A percentile compares a stretch with the other conserved stretches of the same genome.
These are phyloP conservation scores for Lodderomyces elongisporus DNA, from an alignment of 1,139 yeast species.

Conservation along the genomic window DNA sequence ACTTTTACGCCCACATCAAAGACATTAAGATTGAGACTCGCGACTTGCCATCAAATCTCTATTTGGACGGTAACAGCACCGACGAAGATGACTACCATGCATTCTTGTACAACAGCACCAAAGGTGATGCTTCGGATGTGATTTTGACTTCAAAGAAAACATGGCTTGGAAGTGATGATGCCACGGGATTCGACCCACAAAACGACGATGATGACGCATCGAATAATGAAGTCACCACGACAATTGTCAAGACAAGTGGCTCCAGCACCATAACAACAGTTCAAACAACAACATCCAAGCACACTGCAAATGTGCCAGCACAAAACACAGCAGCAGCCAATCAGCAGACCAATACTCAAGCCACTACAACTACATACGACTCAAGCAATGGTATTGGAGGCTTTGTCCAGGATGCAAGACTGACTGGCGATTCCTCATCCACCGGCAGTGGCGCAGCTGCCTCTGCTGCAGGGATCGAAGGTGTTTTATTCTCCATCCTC, in stretches of 20 bases:
- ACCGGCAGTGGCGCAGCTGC: slow-evolving; percentile 7
- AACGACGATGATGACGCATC: slow-evolving; percentile 1
- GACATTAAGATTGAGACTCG: slow-evolving; percentile 61
- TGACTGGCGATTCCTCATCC: slow-evolving; percentile 13
- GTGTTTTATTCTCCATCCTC: slow-evolving; percentile 17
- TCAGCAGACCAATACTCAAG: slow-evolving; percentile 8
- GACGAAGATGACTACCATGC: slow-evolving; percentile 36
- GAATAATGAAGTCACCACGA: slow-evolving; percentile 8
- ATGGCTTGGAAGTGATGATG: slow-evolving; percentile 53
- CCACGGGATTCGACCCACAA: slow-evolving; percentile 59
- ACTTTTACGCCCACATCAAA: slow-evolving; percentile 64
- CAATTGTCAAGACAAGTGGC: slow-evolving; percentile 13
- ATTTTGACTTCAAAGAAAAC: slow-evolving; percentile 58
- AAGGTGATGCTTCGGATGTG: slow-evolving; percentile 42
- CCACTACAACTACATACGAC: slow-evolving; percentile 14
- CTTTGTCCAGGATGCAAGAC: slow-evolving; percentile 28
- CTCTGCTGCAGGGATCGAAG: slow-evolving; percentile 11
- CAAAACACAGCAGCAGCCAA: slow-evolving; percentile 13
- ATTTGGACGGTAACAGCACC: slow-evolving; percentile 31
- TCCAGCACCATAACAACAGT: slow-evolving; percentile 12
- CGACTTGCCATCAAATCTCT: slow-evolving; percentile 54
- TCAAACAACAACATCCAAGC: slow-evolving; percentile 10
- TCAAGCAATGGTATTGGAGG: slow-evolving; percentile 28
- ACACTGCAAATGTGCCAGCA: slow-evolving; percentile 12
- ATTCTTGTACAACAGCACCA: slow-evolving; percentile 51